Base-by-base conservation (phyloP, 495 filamentous ascomycete species). In the Hypoxylon lenormandii region DNA sequence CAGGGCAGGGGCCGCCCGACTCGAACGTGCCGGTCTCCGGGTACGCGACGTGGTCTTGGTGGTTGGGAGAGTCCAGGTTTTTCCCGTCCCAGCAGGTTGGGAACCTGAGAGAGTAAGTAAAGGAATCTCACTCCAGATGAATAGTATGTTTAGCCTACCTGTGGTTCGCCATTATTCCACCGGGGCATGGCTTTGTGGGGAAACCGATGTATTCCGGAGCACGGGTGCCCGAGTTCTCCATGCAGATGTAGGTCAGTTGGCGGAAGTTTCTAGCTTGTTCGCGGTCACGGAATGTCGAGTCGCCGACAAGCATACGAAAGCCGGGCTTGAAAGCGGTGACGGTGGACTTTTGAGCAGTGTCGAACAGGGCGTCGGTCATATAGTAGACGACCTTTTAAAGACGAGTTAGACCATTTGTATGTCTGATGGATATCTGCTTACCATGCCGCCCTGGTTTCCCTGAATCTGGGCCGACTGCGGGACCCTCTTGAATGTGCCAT, bases 311-410 rank as follows among this genome's bases (percentile, higher is more conserved):
- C 79, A 81, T 78, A 47, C 76, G 77, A 75, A 80, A 80, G n/a
- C 82, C 80, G 21, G 80, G 76, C 66, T 78, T 76, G 71, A 85
- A 85, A 28, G 79, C 81, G 0, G 83, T 84, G 21, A 82, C 77
- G 13, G 72, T 80, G 5, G 75, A 76, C 40, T 75, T 80, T 57
- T 81, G 80, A 23, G 75, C 77, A 37, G 80, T 82, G 58, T 80
- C 78, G 64, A 81, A 81, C 16, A 81, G 66, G 2, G 79, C 79
- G 63, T 83, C 81, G 1, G 77, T 73, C 80, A 83, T 85, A 72
- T 85, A 85, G 64, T 85, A 85, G 36, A 85, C 81, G 11, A 81
- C 76, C 73, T 33, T 33, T 75, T 59, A 1, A 4, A 11, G 12
- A 3, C 11, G 10, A 38, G 45, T 69, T 64, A 71, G 58, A 6